Percentiles rank a stretch among this genome's conserved stretches.
Conservation (phyloP, 2,329 filamentous ascomycete genomes). For the Hypoxylon sp. region DNA sequence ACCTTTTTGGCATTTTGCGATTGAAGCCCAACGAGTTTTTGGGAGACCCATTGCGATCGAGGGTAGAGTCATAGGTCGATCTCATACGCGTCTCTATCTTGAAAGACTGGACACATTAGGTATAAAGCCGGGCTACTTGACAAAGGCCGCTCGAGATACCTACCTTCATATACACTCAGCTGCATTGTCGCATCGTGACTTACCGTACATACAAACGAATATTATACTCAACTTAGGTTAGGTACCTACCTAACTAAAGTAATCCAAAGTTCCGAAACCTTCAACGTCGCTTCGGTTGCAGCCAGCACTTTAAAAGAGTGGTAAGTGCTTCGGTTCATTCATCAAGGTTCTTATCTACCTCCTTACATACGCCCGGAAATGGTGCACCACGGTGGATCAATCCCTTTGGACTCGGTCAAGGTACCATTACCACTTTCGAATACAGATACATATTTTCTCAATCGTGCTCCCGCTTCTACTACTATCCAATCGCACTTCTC, state of each 20-base stretch:
- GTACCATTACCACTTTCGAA: conserved; percentile 17
- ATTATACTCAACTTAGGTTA: no score
- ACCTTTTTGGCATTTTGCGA: conserved; percentile 7
- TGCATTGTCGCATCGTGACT: conserved; percentile 21
- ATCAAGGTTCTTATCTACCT: conserved; percentile 28
- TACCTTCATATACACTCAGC: neutral
- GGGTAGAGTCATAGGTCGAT: conserved; percentile 1
- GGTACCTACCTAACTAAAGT: neutral
- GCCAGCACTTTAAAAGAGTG: conserved; percentile 13
- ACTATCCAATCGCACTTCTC: conserved; percentile 8
- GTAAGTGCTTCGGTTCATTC: conserved; percentile 35
- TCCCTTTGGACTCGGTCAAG: conserved; percentile 18
- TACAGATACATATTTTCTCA: conserved; percentile 8
- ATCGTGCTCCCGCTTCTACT: conserved; percentile 10
- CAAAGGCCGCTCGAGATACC: neutral
- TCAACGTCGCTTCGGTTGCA: conserved; percentile 21
- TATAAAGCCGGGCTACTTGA: neutral
- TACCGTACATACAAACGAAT: conserved; percentile 2
- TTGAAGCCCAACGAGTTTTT: conserved; percentile 41
- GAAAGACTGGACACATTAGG: neutral
- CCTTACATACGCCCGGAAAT: conserved; percentile 4
- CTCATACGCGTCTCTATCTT: neutral
- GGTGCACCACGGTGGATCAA: conserved; percentile 20
- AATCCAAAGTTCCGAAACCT: conserved; percentile 9
- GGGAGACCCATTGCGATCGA: conserved; percentile 26